Evolutionary conservation across 164 flowering plant genomes (phyloP), one percentile per base, ranked within the genome.

Genomic region (Saururus chinensis): DNA sequence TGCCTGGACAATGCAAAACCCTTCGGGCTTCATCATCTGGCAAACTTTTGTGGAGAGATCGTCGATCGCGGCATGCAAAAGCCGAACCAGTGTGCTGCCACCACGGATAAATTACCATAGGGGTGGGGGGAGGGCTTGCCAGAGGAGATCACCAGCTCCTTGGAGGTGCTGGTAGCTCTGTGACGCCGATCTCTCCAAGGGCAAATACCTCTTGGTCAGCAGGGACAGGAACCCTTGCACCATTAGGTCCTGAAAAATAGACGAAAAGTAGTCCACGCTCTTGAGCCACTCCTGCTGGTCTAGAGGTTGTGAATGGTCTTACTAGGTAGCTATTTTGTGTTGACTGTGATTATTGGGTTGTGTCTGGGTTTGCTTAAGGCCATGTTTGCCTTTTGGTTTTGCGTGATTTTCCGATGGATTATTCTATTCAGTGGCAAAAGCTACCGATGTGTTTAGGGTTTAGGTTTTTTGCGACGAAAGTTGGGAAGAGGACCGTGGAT

Each of bases 11-110:
- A 89, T 96, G 42, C 80, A 30, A 73, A 79, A 77, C 76, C 96
- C 99, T 81, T 86, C 83, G 80, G 92, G 92, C 69, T 81, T 89
- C 70, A 91, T 77, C 40, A 81, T 82, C 80, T 96, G 76, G 0
- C 55, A 60, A 21, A 91, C 72, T 81, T 87, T 93, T 9, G 75
- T 59, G 0, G 88, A 89, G 49, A 86, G 73, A 37, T 80, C 85
- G 23, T 30, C 65, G 42, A 74, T 77, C 52, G 68, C 64, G 12
- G 55, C 49, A 7, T 79, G 63, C 12, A 60, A 40, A 40, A 40
- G 42, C 8, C 42, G 68, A 22, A 85, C 92, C 24, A 89, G 57
- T 20, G 60, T 72, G 11, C 78, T 84, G 42, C 42, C 42, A 5
- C 66, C 82, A 11, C 95, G 96, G 48, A 81, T 68, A 77, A 95